phyloP scores from a whole-genome alignment of 2,329 filamentous ascomycete genomes.

The Penicillium sp. region DNA sequence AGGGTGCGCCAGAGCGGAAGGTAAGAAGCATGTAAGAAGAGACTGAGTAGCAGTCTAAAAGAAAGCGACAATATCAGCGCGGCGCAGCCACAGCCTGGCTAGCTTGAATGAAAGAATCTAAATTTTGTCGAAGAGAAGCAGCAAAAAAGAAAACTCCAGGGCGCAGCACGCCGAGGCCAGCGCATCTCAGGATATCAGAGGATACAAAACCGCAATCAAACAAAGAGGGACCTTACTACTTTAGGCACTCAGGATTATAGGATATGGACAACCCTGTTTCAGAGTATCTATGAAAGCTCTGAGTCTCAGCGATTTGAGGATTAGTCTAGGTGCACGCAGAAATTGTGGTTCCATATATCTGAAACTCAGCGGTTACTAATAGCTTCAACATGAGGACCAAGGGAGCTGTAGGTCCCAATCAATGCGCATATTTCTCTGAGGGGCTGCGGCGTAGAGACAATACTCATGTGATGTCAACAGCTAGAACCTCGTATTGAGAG shows the following conservation, averaged over 20 bases:
- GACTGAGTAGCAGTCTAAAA: conserved; percentile 1
- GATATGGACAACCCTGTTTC: conserved; percentile 25
- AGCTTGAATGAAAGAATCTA: conserved; percentile 11
- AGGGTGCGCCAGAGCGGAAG: conserved; percentile 4
- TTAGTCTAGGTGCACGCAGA: not conserved
- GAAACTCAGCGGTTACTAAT: not conserved
- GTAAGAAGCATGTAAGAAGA: not conserved
- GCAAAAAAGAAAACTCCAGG: not conserved
- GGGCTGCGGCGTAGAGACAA: too few species aligned
- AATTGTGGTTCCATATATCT: conserved; percentile 10
- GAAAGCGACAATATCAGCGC: conserved; percentile 5
- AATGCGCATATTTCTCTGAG: too few species aligned
- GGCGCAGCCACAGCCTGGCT: not conserved
- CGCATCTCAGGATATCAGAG: not conserved
- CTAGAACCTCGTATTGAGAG: too few species aligned
- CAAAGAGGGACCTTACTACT: not conserved
- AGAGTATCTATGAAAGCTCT: conserved; percentile 7
- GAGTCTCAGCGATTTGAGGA: conserved; percentile 5
- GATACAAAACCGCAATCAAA: not conserved
- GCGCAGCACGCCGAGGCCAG: conserved; percentile 5
- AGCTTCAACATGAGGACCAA: not conserved
- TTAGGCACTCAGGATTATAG: not conserved
- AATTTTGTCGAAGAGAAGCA: conserved; percentile 1
- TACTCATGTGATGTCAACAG: too few species aligned
- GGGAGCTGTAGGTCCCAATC: too few species aligned